Evolutionary conservation across 371 early-diverging fungal genomes (phyloP).

Genomic region (Mortierella sp.): DNA sequence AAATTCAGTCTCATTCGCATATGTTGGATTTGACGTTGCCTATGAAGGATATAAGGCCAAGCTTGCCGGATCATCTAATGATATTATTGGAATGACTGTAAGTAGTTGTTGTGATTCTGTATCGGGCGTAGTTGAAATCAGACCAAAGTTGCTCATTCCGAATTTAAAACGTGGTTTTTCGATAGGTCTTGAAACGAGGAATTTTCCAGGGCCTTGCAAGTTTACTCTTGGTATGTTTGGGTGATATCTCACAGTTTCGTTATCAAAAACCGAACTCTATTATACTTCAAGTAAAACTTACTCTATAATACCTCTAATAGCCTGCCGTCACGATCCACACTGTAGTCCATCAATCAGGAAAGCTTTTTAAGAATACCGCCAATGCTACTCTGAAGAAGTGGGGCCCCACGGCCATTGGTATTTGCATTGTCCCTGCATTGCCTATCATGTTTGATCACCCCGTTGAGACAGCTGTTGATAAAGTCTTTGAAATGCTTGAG

Average conservation of each 20-base stretch:
- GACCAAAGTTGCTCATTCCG: neutral
- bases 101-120: neutral
- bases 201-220: conserved; percentile 81
- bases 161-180: neutral
- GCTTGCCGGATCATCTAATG: conserved; percentile 61
- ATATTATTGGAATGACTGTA: conserved; percentile 65
- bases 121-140: neutral
- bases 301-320: neutral
- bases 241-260: too few relatives aligned
- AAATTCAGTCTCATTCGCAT: conserved; percentile 67
- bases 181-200: conserved; percentile 68
- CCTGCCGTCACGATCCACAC: conserved; percentile 83
- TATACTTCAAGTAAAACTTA: neutral
- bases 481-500: conserved; percentile 65
- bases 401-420: conserved; percentile 78
- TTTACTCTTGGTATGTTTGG: conserved; percentile 62
- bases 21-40: conserved; percentile 73
- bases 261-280: neutral
- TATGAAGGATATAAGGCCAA: conserved; percentile 79
- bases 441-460: conserved; percentile 84
- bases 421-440: conserved; percentile 77
- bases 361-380: conserved; percentile 67
- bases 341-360: conserved; percentile 76
- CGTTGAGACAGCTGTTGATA: conserved; percentile 75
- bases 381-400: conserved; percentile 66